phyloP scores from a whole-genome alignment of 2,329 filamentous ascomycete species.

The Dactylellina drechsleri region DNA sequence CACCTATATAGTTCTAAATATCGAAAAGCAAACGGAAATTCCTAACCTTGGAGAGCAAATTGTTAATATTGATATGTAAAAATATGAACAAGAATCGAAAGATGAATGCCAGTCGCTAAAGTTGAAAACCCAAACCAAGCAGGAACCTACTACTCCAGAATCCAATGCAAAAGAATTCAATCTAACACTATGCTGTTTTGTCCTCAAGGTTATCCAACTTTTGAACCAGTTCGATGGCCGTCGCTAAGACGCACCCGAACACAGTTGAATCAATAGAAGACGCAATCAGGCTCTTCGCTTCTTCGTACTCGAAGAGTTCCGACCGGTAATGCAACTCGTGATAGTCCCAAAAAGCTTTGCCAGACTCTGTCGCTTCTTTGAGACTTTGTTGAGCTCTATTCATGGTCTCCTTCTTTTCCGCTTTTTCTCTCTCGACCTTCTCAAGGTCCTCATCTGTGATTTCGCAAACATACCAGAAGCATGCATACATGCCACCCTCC shows the following conservation, averaged over 20 bases:
- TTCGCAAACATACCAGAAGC: conserved; percentile 49
- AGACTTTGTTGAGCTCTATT: conserved; percentile 35
- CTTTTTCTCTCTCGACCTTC: conserved; percentile 32
- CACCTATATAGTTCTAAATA: no score
- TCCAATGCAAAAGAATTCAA: no score
- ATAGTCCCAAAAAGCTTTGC: conserved; percentile 46
- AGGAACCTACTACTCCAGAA: no score
- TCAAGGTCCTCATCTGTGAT: conserved; percentile 49
- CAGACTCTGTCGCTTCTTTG: conserved; percentile 1
- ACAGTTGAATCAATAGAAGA: conserved; percentile 45
- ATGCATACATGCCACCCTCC: conserved; percentile 46
- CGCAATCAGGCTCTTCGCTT: conserved; percentile 36
- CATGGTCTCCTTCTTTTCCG: conserved; percentile 10
- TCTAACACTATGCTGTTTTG: neutral
- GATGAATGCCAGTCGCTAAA: no score
- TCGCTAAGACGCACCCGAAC: conserved; percentile 38
- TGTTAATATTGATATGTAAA: no score
- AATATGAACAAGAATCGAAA: no score
- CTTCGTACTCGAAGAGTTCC: conserved; percentile 46
- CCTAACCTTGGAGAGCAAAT: no score
- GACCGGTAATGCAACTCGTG: conserved; percentile 43
- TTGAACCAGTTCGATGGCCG: conserved; percentile 37
- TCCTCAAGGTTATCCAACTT: conserved; percentile 38
- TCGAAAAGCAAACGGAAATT: no score
- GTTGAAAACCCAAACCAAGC: no score